These are phyloP conservation scores for Plectosphaerella plurivora DNA, from an alignment of 2,329 filamentous ascomycete genomes.

Conservation along the genomic window DNA sequence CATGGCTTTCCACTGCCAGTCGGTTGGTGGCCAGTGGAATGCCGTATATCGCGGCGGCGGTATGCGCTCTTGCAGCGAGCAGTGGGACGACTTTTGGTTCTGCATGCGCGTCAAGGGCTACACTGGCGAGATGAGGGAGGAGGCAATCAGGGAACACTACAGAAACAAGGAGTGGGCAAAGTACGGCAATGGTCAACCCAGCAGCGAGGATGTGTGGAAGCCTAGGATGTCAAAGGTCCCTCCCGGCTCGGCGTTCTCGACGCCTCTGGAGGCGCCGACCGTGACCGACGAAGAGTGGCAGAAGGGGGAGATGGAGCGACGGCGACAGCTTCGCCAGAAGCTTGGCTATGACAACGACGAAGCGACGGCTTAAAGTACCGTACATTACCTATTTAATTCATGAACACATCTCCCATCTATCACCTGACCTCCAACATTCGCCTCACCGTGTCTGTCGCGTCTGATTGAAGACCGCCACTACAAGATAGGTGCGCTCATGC, in stretches of 20 bases:
- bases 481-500: no score
- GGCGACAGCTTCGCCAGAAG: slow-evolving; percentile 27
- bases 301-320: slow-evolving; percentile 25
- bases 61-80: slow-evolving; percentile 72
- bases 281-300: slow-evolving; percentile 40
- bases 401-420: no score
- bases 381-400: no score
- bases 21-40: slow-evolving; percentile 85
- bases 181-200: slow-evolving; percentile 59
- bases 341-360: slow-evolving; percentile 15
- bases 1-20: slow-evolving; percentile 89
- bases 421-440: no score
- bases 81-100: slow-evolving; percentile 95
- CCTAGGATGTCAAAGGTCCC: slow-evolving; percentile 59
- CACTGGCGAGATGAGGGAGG: slow-evolving; percentile 53
- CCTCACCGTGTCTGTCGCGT: no score
- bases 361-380: no score
- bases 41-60: slow-evolving; percentile 83
- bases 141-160: slow-evolving; percentile 63
- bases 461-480: no score
- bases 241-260: slow-evolving; percentile 40
- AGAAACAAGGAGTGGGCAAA: slow-evolving; percentile 59
- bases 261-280: slow-evolving; percentile 29
- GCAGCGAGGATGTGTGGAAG: slow-evolving; percentile 89
- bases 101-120: slow-evolving; percentile 82